phyloP scores from a whole-genome alignment of 2,329 filamentous ascomycete species.

The Hymenoscyphus occultus region DNA sequence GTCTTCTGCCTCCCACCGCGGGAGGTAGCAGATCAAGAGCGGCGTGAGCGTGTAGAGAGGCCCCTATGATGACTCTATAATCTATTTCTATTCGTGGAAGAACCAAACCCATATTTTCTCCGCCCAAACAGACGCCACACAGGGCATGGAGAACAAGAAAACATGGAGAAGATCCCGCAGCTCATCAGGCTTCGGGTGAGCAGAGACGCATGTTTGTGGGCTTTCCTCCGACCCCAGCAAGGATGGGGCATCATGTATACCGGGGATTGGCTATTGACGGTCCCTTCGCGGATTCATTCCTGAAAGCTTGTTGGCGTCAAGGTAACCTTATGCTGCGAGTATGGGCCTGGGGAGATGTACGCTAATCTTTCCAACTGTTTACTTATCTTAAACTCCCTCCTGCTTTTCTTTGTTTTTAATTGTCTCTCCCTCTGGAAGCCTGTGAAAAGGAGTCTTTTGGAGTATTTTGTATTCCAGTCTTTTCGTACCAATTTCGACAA shows the following conservation, averaged over 20 bases:
- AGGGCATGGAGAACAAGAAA: background rate
- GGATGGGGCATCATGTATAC: background rate
- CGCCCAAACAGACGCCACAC: conserved; percentile 4
- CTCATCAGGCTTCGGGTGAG: background rate
- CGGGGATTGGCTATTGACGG: conserved; percentile 6
- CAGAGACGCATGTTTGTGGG: conserved; percentile 1
- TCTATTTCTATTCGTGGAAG: conserved; percentile 7
- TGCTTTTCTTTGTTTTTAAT: background rate
- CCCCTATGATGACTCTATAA: background rate
- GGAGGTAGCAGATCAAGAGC: background rate
- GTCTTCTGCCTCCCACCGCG: background rate
- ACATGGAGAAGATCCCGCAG: conserved; percentile 1
- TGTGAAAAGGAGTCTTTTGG: background rate
- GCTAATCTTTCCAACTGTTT: conserved; percentile 2
- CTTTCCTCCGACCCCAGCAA: conserved; percentile 3
- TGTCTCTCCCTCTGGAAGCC: background rate
- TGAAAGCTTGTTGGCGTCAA: conserved; percentile 2
- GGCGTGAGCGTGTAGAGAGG: background rate
- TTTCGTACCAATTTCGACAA: background rate
- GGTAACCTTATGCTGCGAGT: background rate
- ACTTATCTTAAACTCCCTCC: conserved; percentile 7
- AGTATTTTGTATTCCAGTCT: background rate
- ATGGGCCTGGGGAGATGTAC: background rate
- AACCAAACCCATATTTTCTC: conserved; percentile 2
- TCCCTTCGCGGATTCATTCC: background rate